phyloP scores from a whole-genome alignment of 2,329 filamentous ascomycete genomes.

The Trichoderma koningii region DNA sequence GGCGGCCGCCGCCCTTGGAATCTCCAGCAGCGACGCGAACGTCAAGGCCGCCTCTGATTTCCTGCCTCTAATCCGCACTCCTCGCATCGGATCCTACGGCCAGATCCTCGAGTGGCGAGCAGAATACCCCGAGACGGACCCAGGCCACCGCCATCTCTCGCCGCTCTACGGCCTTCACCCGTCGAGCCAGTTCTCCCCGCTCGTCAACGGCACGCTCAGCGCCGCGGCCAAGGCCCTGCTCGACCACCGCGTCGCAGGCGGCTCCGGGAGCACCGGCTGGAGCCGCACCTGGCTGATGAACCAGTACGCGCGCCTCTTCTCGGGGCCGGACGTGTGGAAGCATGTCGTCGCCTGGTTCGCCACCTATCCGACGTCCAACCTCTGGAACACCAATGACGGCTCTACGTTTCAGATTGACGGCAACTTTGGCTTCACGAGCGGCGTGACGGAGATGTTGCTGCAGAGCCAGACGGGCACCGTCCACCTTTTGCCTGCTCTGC shows the following conservation, averaged over 20 bases:
- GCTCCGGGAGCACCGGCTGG: slow-evolving; percentile 40
- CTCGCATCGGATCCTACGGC: slow-evolving; percentile 33
- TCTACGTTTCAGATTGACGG: slow-evolving; percentile 52
- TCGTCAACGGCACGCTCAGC: slow-evolving; percentile 26
- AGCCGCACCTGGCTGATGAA: slow-evolving; percentile 51
- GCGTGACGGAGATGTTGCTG: slow-evolving; percentile 48
- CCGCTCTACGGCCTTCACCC: slow-evolving; percentile 51
- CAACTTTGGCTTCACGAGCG: slow-evolving; percentile 51
- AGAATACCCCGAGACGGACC: slow-evolving; percentile 43
- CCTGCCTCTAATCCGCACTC: slow-evolving; percentile 24
- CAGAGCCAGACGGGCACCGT: slow-evolving; percentile 41
- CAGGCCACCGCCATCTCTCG: slow-evolving; percentile 51
- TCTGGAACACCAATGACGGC: slow-evolving; percentile 43
- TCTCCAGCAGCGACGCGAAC: slow-evolving; percentile 18
- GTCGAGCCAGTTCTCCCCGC: slow-evolving; percentile 35
- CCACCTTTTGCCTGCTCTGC: slow-evolving; percentile 35
- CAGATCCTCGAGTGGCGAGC: slow-evolving; percentile 43
- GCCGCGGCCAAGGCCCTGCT: slow-evolving; percentile 37
- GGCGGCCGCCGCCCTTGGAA: slow-evolving; percentile 11
- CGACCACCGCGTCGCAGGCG: slow-evolving; percentile 39
- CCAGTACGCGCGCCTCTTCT: slow-evolving; percentile 47
- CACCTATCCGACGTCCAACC: slow-evolving; percentile 35
- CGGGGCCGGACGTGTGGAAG: slow-evolving; percentile 38
- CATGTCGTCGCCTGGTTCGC: slow-evolving; percentile 36
- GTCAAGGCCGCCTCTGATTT: slow-evolving; percentile 24